These are phyloP conservation scores for Tetratostichococcus sp. DNA, from an alignment of 139 green algal species.

Conservation along the genomic window DNA sequence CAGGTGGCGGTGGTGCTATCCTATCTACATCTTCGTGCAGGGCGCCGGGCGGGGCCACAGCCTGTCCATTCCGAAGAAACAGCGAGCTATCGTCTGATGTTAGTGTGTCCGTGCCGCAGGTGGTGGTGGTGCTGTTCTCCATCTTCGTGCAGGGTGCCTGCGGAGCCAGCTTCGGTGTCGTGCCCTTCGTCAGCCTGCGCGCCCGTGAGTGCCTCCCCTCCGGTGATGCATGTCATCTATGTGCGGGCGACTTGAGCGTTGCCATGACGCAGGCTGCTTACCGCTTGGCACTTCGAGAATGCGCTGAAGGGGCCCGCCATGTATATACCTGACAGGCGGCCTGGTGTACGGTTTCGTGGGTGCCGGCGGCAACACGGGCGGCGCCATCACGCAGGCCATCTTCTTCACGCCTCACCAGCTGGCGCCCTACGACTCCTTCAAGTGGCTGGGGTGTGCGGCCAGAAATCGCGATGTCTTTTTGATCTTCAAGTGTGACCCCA, in stretches of 20 bases:
- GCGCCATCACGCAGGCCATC: conserved; percentile 70
- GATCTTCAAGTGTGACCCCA: no score
- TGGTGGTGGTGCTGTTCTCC: background rate
- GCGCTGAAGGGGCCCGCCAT: no score
- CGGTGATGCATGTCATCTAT: no score
- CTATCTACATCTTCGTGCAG: no score
- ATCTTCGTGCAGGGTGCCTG: conserved; percentile 21
- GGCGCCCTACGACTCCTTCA: conserved; percentile 54
- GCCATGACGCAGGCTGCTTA: no score
- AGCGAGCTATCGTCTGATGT: no score
- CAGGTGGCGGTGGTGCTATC: no score
- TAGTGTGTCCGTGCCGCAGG: background rate
- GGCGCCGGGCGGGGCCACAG: no score
- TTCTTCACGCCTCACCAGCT: background rate
- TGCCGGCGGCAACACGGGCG: conserved; percentile 87
- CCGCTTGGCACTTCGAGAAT: no score
- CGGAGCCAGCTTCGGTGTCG: conserved; percentile 73
- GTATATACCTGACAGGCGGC: conserved; percentile 33
- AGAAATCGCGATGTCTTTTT: no score
- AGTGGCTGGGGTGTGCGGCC: conserved; percentile 82
- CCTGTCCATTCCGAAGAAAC: no score
- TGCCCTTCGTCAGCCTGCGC: conserved; percentile 84
- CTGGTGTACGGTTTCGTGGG: conserved; percentile 85
- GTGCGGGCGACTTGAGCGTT: no score
- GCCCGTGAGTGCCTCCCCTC: conserved; percentile 46